Conservation (phyloP, 192 early-diverging fungal genomes). For the Coemansia sp. region DNA sequence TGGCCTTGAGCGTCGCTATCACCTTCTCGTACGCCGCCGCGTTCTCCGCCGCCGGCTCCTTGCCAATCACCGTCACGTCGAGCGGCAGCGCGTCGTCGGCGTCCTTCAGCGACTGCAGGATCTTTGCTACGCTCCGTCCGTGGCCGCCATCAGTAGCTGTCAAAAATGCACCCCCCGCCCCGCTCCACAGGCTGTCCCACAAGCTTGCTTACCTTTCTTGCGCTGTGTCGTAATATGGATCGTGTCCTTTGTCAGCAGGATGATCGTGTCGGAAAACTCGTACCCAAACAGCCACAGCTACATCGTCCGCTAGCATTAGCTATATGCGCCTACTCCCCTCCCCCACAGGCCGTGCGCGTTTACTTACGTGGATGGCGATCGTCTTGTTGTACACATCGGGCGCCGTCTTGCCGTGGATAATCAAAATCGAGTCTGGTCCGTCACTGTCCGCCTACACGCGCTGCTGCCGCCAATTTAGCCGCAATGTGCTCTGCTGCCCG, state of each 20-base stretch:
- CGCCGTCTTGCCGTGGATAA: constrained; percentile 39
- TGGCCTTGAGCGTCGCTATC: constrained; percentile 46
- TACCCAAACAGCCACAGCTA: constrained; percentile 91
- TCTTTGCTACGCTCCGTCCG: constrained; percentile 64
- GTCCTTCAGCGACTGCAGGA: constrained; percentile 55
- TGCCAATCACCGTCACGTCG: constrained; percentile 72
- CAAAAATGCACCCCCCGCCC: constrained; percentile 55
- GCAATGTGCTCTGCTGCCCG: background rate
- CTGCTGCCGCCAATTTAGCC: background rate
- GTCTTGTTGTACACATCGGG: constrained; percentile 39
- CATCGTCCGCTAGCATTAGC: background rate
- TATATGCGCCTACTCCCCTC: background rate
- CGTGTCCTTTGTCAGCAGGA: constrained; percentile 70
- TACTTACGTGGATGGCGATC: constrained; percentile 57
- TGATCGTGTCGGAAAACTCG: constrained; percentile 84
- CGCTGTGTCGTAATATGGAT: constrained; percentile 72
- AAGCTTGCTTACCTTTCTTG: constrained; percentile 68
- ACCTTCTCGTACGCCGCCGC: constrained; percentile 58
- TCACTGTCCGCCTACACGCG: constrained; percentile 4
- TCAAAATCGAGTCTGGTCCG: constrained; percentile 27
- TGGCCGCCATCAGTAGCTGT: constrained; percentile 12
- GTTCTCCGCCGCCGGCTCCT: constrained; percentile 68
- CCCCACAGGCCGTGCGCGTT: background rate
- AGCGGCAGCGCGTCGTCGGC: constrained; percentile 56
- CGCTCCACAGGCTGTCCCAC: too few relatives aligned